phyloP scores from a whole-genome alignment of 345 rosid genomes.

The Noccaea bulbosa region DNA sequence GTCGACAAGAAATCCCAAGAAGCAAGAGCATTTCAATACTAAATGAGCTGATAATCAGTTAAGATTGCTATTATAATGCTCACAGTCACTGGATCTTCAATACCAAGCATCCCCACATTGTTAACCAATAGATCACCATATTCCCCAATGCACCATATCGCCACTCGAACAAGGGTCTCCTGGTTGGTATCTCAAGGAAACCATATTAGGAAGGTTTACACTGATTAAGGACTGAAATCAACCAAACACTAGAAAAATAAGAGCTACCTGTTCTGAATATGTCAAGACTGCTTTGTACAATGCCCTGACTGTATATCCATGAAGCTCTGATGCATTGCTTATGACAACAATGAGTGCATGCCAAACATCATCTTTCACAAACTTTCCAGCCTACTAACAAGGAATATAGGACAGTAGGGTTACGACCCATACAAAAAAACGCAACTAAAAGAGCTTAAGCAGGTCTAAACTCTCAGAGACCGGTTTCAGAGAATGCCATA shows the following conservation, averaged over 20 bases:
- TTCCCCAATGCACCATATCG: conserved; percentile 99
- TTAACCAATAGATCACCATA: conserved; percentile 95
- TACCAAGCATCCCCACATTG: conserved; percentile 81
- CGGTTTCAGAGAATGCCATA: conserved; percentile 13
- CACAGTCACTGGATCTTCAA: conserved; percentile 91
- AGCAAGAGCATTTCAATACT: conserved; percentile 18
- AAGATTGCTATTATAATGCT: conserved; percentile 42
- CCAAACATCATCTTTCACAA: conserved; percentile 99
- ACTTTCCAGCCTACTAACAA: conserved; percentile 92
- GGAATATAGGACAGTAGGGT: conserved; percentile 43
- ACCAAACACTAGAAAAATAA: conserved; percentile 34
- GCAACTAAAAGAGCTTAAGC: conserved; percentile 17
- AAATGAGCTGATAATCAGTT: conserved; percentile 8
- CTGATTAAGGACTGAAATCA: conserved; percentile 19
- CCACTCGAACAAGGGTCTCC: conserved; percentile 96
- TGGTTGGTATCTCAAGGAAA: conserved; percentile 44
- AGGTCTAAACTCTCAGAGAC: conserved; percentile 24
- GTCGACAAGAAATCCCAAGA: conserved; percentile 16
- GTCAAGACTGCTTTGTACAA: conserved; percentile 77
- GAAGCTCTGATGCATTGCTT: conserved; percentile 94
- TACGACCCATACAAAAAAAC: conserved; percentile 29
- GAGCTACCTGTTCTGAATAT: conserved; percentile 80
- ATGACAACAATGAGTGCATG: conserved; percentile 92
- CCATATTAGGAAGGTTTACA: conserved; percentile 30
- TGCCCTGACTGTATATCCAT: conserved; percentile 92